Evolutionary conservation across 192 early-diverging fungal genomes (phyloP).

Genomic region (Jimgerdemannia flammicorona): DNA sequence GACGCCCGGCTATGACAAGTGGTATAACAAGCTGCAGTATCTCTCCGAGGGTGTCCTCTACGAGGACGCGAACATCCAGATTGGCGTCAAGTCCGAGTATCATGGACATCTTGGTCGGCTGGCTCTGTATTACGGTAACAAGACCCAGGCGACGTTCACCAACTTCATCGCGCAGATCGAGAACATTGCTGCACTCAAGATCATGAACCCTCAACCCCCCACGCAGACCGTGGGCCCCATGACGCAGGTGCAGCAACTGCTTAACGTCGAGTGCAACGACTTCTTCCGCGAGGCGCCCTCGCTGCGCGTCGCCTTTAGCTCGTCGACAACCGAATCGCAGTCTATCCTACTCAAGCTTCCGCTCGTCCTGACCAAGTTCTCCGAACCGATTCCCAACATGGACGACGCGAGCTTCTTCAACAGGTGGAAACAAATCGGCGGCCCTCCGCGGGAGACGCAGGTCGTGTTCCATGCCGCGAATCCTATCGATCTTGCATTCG

Average conservation of each 20-base stretch:
- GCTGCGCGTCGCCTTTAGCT: constrained; percentile 64
- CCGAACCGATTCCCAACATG: constrained; percentile 74
- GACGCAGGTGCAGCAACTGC: constrained; percentile 78
- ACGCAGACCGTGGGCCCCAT: constrained; percentile 58
- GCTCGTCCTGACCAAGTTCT: constrained; percentile 80
- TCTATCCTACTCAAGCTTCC: constrained; percentile 73
- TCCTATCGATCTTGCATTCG: constrained; percentile 46
- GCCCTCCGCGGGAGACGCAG: constrained; percentile 78
- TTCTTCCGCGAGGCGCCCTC: constrained; percentile 56
- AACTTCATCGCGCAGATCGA: constrained; percentile 55
- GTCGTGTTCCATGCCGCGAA: constrained; percentile 52
- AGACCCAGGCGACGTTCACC: constrained; percentile 65
- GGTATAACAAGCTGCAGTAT: constrained; percentile 62
- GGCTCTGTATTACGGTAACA: constrained; percentile 91
- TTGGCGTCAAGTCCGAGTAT: constrained; percentile 93
- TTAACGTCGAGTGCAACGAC: constrained; percentile 72
- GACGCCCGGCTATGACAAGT: constrained; percentile 46
- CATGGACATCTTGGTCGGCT: constrained; percentile 85
- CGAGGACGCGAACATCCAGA: constrained; percentile 84
- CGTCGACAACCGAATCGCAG: constrained; percentile 38
- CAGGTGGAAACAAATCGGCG: constrained; percentile 96
- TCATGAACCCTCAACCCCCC: constrained; percentile 49
- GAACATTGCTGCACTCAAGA: constrained; percentile 38
- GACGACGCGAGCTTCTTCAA: constrained; percentile 76
- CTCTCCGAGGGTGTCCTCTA: constrained; percentile 85